Base-by-base conservation (phyloP, 192 early-diverging fungal species). In the Phlyctochytrium arcticum region DNA sequence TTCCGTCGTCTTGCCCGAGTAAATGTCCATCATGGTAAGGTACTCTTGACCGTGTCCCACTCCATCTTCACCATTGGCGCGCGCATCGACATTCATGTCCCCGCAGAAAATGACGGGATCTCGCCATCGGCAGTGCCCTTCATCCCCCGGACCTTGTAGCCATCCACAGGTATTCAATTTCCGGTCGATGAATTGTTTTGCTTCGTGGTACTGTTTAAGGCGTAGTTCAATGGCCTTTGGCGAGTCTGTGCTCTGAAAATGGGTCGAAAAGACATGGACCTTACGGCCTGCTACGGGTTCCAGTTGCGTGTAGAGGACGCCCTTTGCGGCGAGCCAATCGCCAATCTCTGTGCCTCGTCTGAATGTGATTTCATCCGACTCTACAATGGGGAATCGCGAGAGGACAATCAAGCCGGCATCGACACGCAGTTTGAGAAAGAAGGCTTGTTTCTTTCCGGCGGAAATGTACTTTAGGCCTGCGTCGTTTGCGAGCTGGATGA, bases 321-420 rank as follows among this genome's bases (percentile, higher is more conserved):
- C 90, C 75, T 92, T 92, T 24, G 80, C 70, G 2, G 86, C 73
- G 31, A 90, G 65, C 84, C 63, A 66, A 42, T 68, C 66, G 15
- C 66, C 66, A 36, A 68, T 31, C 32, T 68, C 75, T 2, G 88
- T 89, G 0, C 89, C 71, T 0, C 66, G 27, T 53, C 77, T 72
- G 70, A 83, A 91, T 27, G 80, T 82, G 24, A 85, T 69, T 27
- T 68, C 62, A 26, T 89, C 82, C 5, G 61, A 62, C 30, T 68
- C 69, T 4, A 75, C 76, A 37, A 92, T 81, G 2, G 88, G 89
- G 59, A 77, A 87, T 36, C 82, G 62, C 39, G 85, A 86, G 44
- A 92, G 62, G 8, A 92, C 74, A 0, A 88, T 65, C 32, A 92
- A 70, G 0, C 91, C 91, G 33, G 89, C 90, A 70, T 92, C 91